Conservation (phyloP, 306 rosid species). For the Canavalia ensiformis region DNA sequence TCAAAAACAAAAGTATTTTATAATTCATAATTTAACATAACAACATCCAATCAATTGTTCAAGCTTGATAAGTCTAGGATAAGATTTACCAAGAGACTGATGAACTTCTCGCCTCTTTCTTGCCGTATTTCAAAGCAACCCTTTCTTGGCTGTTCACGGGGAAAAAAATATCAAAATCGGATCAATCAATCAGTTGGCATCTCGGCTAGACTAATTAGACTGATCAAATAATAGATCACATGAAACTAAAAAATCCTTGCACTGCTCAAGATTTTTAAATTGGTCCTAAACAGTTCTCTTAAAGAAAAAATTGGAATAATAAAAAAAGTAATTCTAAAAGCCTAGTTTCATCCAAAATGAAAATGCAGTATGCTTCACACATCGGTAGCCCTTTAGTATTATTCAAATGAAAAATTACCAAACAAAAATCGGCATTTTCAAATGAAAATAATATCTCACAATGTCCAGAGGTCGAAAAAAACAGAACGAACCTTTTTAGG, state of each 20-base stretch:
- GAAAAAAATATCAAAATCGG: not conserved
- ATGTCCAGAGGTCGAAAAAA: not conserved
- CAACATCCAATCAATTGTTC: not conserved
- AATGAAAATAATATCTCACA: not conserved
- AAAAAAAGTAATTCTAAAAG: not conserved
- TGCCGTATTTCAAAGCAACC: slow-evolving; percentile 84
- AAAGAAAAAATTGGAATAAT: not conserved
- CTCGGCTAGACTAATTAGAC: not conserved
- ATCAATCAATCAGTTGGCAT: not conserved
- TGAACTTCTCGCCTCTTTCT: slow-evolving; percentile 65
- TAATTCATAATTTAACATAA: not conserved
- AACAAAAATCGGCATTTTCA: not conserved
- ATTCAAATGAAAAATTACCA: not conserved
- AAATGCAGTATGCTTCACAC: not conserved
- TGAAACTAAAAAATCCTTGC: not conserved
- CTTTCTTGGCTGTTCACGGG: slow-evolving; percentile 66
- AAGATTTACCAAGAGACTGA: slow-evolving; percentile 75
- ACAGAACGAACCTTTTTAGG: slow-evolving; percentile 64
- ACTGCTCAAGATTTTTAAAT: not conserved
- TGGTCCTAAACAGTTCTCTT: not conserved
- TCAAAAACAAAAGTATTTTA: no score
- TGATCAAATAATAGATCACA: not conserved
- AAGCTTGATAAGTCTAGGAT: not conserved
- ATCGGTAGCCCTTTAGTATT: no score
- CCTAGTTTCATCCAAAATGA: not conserved